phyloP scores from a whole-genome alignment of 2,329 filamentous ascomycete genomes.

The Volutella citrinella region DNA sequence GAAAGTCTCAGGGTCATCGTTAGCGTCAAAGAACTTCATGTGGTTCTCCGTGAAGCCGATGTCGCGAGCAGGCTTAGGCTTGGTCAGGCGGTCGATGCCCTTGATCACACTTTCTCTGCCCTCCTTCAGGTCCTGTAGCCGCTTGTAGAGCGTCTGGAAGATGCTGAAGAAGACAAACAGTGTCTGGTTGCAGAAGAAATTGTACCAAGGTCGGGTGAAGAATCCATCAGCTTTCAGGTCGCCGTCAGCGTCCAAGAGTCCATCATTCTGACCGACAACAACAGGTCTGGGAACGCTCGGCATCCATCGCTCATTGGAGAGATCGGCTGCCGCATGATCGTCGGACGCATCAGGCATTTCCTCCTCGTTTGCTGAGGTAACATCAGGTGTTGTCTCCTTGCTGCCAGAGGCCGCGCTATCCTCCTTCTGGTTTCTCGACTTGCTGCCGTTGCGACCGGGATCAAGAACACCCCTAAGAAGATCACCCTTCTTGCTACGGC shows the following conservation, averaged over 20 bases:
- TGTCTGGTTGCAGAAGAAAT: constrained; percentile 86
- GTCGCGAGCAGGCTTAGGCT: constrained; percentile 76
- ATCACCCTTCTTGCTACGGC: constrained; percentile 74
- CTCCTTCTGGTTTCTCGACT: constrained; percentile 70
- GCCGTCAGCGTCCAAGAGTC: constrained; percentile 54
- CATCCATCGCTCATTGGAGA: constrained; percentile 63
- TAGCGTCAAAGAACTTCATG: constrained; percentile 70
- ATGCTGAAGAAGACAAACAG: constrained; percentile 95
- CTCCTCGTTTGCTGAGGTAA: constrained; percentile 73
- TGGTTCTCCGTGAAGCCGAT: constrained; percentile 80
- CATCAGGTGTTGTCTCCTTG: constrained; percentile 86
- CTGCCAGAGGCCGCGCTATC: constrained; percentile 75
- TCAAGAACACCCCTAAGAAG: constrained; percentile 85
- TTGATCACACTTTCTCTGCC: constrained; percentile 70
- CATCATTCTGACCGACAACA: constrained; percentile 51
- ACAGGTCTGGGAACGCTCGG: constrained; percentile 57
- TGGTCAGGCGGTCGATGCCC: constrained; percentile 70
- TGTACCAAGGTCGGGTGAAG: constrained; percentile 77
- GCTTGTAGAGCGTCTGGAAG: constrained; percentile 85
- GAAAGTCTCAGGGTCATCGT: constrained; percentile 63
- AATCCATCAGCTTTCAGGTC: constrained; percentile 74
- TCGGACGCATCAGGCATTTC: constrained; percentile 64
- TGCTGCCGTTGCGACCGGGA: constrained; percentile 67
- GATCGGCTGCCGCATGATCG: constrained; percentile 58
- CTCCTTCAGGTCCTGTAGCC: constrained; percentile 79